These are phyloP conservation scores for Starmerella apis DNA, from an alignment of 805 yeast species.

Conservation along the genomic window DNA sequence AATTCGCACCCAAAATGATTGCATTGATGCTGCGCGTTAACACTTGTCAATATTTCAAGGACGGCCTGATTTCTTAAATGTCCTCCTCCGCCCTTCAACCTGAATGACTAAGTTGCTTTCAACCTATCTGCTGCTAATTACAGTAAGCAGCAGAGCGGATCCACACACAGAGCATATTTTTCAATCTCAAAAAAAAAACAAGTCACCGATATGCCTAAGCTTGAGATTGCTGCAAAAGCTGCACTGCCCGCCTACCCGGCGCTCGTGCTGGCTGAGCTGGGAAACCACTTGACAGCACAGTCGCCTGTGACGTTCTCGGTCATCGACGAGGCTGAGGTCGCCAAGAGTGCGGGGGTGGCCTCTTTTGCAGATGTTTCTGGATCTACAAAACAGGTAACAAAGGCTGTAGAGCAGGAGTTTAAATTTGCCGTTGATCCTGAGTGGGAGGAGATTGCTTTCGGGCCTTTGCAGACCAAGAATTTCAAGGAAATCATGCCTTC, in stretches of 20 bases:
- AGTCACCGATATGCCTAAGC: constrained; percentile 9
- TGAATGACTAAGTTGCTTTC: too few relatives aligned
- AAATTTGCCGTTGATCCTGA: constrained; percentile 38
- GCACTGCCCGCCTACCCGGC: constrained; percentile 70
- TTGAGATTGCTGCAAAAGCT: constrained; percentile 78
- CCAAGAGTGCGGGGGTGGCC: constrained; percentile 34
- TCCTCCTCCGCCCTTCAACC: too few relatives aligned
- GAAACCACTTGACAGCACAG: constrained; percentile 40
- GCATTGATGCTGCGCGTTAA: too few relatives aligned
- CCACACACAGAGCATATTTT: too few relatives aligned
- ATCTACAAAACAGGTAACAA: constrained; percentile 36
- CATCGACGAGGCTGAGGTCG: constrained; percentile 61
- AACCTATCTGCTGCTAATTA: too few relatives aligned
- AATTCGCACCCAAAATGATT: too few relatives aligned
- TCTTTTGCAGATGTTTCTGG: constrained; percentile 34
- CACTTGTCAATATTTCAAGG: too few relatives aligned
- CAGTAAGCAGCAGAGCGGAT: background rate
- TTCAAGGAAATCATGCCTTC: constrained; percentile 73
- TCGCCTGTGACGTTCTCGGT: constrained; percentile 49
- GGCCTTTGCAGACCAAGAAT: constrained; percentile 67
- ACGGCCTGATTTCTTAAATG: too few relatives aligned
- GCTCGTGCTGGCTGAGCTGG: constrained; percentile 65
- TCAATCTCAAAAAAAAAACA: background rate
- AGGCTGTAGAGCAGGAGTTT: constrained; percentile 33
- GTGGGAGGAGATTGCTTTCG: constrained; percentile 54